phyloP scores from a whole-genome alignment of 2,329 filamentous ascomycete species.

The Diaporthe longicolla region DNA sequence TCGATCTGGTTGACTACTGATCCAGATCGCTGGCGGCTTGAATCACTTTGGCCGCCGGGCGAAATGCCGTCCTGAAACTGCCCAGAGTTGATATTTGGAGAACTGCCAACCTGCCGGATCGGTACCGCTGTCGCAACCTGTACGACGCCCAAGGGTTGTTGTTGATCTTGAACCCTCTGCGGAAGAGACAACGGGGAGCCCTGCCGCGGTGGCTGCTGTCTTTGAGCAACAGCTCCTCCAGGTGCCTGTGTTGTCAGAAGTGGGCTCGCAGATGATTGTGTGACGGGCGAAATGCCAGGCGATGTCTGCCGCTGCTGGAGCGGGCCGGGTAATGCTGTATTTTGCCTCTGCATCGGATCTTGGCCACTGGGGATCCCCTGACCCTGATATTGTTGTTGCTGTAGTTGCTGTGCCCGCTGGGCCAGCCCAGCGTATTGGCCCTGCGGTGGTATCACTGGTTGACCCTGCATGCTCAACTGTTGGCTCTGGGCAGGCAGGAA shows the following conservation, averaged over 20 bases:
- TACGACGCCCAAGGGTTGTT: conserved; percentile 36
- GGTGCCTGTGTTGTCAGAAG: conserved; percentile 33
- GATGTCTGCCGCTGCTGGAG: conserved; percentile 33
- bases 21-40: conserved; percentile 26
- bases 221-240: conserved; percentile 5
- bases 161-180: conserved; percentile 22
- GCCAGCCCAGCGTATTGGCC: conserved; percentile 40
- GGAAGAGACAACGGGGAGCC: background rate
- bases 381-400: conserved; percentile 35
- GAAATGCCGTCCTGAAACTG: conserved; percentile 34
- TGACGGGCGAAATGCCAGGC: conserved; percentile 41
- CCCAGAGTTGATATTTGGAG: conserved; percentile 35
- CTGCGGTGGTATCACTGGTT: conserved; percentile 39
- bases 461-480: conserved; percentile 41
- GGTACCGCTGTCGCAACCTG: conserved; percentile 42
- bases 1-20: conserved; percentile 43
- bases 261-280: conserved; percentile 40
- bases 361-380: conserved; percentile 18
- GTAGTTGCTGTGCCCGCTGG: conserved; percentile 36
- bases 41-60: conserved; percentile 37
- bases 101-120: conserved; percentile 41
- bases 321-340: background rate
- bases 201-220: conserved; percentile 43
- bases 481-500: conserved; percentile 37
- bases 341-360: conserved; percentile 21